Evolutionary conservation across 2,329 filamentous ascomycete genomes (phyloP).

Genomic region (Penicillium sp.): DNA sequence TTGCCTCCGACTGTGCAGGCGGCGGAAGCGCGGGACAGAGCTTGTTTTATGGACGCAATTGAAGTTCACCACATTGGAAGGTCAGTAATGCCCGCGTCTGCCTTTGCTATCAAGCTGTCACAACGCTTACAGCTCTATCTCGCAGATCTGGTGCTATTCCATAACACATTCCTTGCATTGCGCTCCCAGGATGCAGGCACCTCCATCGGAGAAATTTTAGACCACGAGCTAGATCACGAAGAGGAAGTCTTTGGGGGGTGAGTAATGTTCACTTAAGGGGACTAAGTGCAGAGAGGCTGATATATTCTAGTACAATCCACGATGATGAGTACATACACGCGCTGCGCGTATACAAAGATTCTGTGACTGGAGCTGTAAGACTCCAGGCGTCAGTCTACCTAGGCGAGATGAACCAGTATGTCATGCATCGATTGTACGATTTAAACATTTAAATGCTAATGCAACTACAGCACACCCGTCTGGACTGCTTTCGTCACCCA

Average conservation of each 20-base stretch:
- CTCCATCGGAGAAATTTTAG: constrained; percentile 43
- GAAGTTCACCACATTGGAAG: constrained; percentile 55
- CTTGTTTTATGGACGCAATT: constrained; percentile 54
- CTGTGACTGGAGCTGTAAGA: constrained; percentile 51
- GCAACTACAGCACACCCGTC: constrained; percentile 49
- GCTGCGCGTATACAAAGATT: constrained; percentile 55
- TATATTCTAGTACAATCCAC: constrained; percentile 47
- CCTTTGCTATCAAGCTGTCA: not conserved
- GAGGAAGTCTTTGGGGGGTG: constrained; percentile 52
- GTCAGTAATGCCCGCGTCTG: constrained; percentile 32
- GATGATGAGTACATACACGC: constrained; percentile 54
- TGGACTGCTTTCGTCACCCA: constrained; percentile 60
- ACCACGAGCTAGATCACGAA: constrained; percentile 51
- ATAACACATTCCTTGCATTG: constrained; percentile 56
- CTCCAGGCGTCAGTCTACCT: constrained; percentile 56
- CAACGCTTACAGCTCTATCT: not conserved
- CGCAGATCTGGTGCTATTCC: constrained; percentile 57
- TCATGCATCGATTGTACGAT: not conserved
- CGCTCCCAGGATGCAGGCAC: constrained; percentile 54
- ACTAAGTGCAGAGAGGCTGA: constrained; percentile 6
- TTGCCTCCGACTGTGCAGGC: constrained; percentile 41
- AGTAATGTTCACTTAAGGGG: constrained; percentile 7
- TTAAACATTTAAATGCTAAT: not conserved
- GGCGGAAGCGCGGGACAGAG: constrained; percentile 35
- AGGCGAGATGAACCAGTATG: constrained; percentile 51